phyloP scores from a whole-genome alignment of 192 early-diverging fungal genomes.

The Chytriomyces sp. region DNA sequence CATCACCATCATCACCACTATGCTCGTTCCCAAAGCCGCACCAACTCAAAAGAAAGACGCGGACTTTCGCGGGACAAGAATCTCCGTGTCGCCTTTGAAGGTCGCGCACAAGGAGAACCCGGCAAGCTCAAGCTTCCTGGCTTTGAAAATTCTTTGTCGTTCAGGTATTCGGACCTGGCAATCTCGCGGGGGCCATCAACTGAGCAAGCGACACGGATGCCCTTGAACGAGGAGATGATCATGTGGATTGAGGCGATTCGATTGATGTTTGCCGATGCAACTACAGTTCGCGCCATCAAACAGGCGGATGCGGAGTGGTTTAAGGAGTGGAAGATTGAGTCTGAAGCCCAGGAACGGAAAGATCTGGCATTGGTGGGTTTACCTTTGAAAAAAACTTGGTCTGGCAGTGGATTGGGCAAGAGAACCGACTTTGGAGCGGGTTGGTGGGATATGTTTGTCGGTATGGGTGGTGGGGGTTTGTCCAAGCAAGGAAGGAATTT shows the following conservation, averaged over 20 bases:
- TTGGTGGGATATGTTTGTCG: constrained; percentile 10
- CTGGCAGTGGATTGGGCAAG: background rate
- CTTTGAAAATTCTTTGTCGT: background rate
- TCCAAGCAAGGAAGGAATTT: background rate
- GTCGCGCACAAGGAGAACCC: background rate
- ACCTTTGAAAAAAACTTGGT: constrained; percentile 17
- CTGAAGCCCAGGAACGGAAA: constrained; percentile 16
- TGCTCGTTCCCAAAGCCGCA: background rate
- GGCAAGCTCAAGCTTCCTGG: background rate
- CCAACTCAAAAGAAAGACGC: background rate
- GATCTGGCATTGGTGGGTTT: background rate
- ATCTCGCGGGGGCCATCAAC: background rate
- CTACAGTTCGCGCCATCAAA: constrained; percentile 12
- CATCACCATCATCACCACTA: background rate
- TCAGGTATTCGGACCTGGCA: background rate
- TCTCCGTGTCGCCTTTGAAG: background rate
- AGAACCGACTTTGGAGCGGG: constrained; percentile 5
- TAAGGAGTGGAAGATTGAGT: constrained; percentile 2
- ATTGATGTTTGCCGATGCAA: background rate
- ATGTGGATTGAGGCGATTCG: constrained; percentile 8
- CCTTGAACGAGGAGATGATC: background rate
- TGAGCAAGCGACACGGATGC: background rate
- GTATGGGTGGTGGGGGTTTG: background rate
- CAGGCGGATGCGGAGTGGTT: constrained; percentile 22
- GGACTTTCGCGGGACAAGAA: background rate